Evolutionary conservation across 2,329 filamentous ascomycete genomes (phyloP).

Genomic region (Corniculantispora saksenae): DNA sequence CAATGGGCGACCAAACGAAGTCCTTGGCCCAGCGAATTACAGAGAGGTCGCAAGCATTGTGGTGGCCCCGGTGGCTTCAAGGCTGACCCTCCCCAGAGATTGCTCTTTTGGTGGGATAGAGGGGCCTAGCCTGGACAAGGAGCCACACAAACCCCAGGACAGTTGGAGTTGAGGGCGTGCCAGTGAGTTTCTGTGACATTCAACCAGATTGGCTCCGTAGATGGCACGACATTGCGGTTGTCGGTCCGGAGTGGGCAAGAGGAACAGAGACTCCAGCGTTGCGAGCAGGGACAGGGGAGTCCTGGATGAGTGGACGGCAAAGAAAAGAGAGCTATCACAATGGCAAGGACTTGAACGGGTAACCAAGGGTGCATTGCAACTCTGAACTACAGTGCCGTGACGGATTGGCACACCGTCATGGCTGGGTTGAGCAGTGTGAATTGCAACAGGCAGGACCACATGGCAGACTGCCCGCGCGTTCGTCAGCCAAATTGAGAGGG

Average conservation of each 20-base stretch:
- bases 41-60: not conserved
- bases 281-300: no score
- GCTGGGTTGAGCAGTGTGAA: no score
- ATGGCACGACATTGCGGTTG: not conserved
- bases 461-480: not conserved
- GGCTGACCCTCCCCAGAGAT: slow-evolving; percentile 14
- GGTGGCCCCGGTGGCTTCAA: not conserved
- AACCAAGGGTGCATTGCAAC: not conserved
- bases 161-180: not conserved
- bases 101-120: not conserved
- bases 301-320: not conserved
- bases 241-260: not conserved
- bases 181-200: not conserved
- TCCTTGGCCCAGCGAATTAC: slow-evolving; percentile 5
- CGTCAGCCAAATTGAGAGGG: not conserved
- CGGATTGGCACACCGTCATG: no score
- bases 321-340: not conserved
- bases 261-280: not conserved
- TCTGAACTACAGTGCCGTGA: no score
- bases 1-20: not conserved
- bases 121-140: not conserved
- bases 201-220: not conserved
- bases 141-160: no score
- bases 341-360: no score
- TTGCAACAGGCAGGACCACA: not conserved